Evolutionary conservation across 805 yeast genomes (phyloP), one percentile per base, ranked within the genome.

Genomic region (Candida palmyrensis): DNA sequence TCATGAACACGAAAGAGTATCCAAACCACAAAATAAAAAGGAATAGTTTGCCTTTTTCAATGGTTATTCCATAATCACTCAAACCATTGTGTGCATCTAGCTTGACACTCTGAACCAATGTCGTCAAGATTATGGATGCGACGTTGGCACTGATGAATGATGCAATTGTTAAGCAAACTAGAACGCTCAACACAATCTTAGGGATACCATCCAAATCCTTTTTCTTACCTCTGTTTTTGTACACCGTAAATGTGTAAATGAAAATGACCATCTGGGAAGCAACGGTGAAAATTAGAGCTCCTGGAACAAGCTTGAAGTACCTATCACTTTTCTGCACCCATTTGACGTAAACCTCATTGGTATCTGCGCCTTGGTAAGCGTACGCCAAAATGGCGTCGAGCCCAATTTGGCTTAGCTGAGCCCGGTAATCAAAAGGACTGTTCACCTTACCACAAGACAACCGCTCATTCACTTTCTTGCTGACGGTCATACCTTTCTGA

Each of bases 311-410:
- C 7, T 48, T 50, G 19, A 44, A 43, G 5, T 33, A 31, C 5
- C 29, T 32, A 32, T 54, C 41, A 8, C 51, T 31, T 1, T 23
- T 6, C 12, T 51, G 38, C 7, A 48, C 48, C 1, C 26, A 25
- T 3, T 35, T 19, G 8, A 33, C 16, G 30, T 41, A 30, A 36
- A 34, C 29, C 32, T 40, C 49, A 6, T 39, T 36, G n/a, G 34
- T 36, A n/a, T 35, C 23, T 11, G 32, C 16, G 5, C 45, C 27
- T 29, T 58, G 50, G 39, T 62, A 68, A 0, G 79, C 78, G 44
- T 75, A 76, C 3, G 71, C 72, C 33, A 71, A 48, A 5, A 72
- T 67, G 23, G 61, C 61, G 17, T 54, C 53, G 18, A 75, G 51
- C 3, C 75, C 73, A 15, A 66, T 56, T 0, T 49, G 38, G 2